Percentiles rank a stretch among this genome's conserved stretches.
Conservation (phyloP, 768 basidiomycete species). For the Naganishia antarctica region DNA sequence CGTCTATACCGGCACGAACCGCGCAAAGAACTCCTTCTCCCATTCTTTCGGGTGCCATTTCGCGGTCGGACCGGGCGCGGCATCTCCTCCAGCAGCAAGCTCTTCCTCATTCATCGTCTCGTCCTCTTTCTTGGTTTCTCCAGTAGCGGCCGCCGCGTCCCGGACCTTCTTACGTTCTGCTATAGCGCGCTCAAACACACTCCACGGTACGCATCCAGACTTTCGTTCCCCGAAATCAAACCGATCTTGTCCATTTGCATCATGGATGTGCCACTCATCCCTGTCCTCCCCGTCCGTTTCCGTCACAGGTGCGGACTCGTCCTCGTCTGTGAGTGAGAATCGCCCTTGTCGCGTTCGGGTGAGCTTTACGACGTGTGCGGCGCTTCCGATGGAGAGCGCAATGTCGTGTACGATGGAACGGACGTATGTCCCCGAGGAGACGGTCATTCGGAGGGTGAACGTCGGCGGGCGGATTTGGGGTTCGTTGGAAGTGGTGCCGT, state of each 20-base stretch:
- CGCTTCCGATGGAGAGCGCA: slow-evolving; percentile 72
- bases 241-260: slow-evolving; percentile 21
- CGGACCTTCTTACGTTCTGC: slow-evolving; percentile 60
- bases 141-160: neutral
- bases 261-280: slow-evolving; percentile 18
- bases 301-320: slow-evolving; percentile 16
- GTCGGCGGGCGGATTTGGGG: slow-evolving; percentile 57
- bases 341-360: slow-evolving; percentile 83
- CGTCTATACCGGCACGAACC: slow-evolving; percentile 33
- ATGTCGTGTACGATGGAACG: slow-evolving; percentile 93
- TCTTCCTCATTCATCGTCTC: slow-evolving; percentile 38
- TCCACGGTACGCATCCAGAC: slow-evolving; percentile 53
- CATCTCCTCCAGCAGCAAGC: slow-evolving; percentile 54
- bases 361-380: slow-evolving; percentile 88
- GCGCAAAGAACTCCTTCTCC: slow-evolving; percentile 73
- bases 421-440: slow-evolving; percentile 95
- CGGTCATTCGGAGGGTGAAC: slow-evolving; percentile 84
- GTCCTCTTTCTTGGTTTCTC: slow-evolving; percentile 19
- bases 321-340: slow-evolving; percentile 52
- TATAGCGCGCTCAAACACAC: slow-evolving; percentile 43
- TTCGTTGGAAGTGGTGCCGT: slow-evolving; percentile 22
- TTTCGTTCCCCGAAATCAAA: slow-evolving; percentile 49
- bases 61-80: slow-evolving; percentile 24
- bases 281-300: slow-evolving; percentile 19
- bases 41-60: slow-evolving; percentile 60